Evolutionary conservation across 1,284 basidiomycete genomes (phyloP).

Genomic region (Quambalaria eucalypti): DNA sequence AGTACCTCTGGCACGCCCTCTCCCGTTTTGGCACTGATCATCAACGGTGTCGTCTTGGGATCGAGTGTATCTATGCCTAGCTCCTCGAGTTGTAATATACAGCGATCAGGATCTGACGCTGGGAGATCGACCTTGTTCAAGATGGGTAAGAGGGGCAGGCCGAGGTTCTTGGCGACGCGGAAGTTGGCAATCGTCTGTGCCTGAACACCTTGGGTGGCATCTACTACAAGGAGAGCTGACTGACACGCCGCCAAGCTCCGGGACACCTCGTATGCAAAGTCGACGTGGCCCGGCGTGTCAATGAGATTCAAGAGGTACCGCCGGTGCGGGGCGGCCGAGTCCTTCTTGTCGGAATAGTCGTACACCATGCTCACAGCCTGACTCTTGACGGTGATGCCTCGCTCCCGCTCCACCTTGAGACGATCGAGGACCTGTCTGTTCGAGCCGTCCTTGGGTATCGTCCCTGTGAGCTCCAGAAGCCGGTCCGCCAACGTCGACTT

Average conservation of each 20-base stretch:
- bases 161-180: slow-evolving; percentile 65
- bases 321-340: neutral
- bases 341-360: slow-evolving; percentile 8
- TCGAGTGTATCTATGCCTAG: slow-evolving; percentile 55
- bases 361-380: slow-evolving; percentile 45
- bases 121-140: slow-evolving; percentile 70
- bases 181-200: slow-evolving; percentile 95
- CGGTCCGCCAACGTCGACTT: slow-evolving; percentile 46
- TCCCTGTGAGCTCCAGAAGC: slow-evolving; percentile 41
- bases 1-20: slow-evolving; percentile 67
- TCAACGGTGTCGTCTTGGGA: slow-evolving; percentile 24
- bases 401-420: slow-evolving; percentile 87
- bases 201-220: slow-evolving; percentile 94
- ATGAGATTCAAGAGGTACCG: slow-evolving; percentile 76
- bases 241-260: slow-evolving; percentile 86
- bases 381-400: slow-evolving; percentile 74
- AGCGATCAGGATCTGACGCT: slow-evolving; percentile 22
- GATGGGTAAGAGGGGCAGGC: slow-evolving; percentile 78
- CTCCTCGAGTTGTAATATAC: slow-evolving; percentile 24
- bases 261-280: slow-evolving; percentile 68
- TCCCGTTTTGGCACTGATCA: slow-evolving; percentile 78
- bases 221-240: slow-evolving; percentile 79
- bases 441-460: slow-evolving; percentile 31
- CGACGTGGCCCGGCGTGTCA: slow-evolving; percentile 65
- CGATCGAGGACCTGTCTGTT: slow-evolving; percentile 45